Conservation (phyloP, 768 basidiomycete species). For the Tulasnella sp. region DNA sequence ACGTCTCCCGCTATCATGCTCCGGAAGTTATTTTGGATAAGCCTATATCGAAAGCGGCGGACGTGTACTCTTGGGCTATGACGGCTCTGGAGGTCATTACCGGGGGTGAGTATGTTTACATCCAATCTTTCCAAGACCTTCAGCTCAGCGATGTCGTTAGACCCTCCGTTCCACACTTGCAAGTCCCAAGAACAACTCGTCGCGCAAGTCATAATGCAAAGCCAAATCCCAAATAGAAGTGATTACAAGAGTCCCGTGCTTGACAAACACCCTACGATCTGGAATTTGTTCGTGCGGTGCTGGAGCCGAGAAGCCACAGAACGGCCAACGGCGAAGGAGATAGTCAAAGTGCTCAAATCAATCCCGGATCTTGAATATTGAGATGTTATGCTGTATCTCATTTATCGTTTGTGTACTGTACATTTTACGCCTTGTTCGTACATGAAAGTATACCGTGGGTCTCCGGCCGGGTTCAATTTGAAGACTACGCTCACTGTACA, state of each 20-base stretch:
- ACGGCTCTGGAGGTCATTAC: slow-evolving; percentile 13
- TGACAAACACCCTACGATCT: not conserved
- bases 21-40: not conserved
- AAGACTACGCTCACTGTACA: no score
- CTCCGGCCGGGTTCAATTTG: no score
- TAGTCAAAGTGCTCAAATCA: not conserved
- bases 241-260: not conserved
- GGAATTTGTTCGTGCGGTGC: not conserved
- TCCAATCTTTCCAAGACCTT: not conserved
- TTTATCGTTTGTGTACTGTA: not conserved
- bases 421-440: no score
- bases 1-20: not conserved
- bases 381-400: not conserved
- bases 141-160: not conserved
- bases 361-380: not conserved
- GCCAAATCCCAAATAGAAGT: not conserved
- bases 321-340: not conserved
- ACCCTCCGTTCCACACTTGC: not conserved
- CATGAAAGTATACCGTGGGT: no score
- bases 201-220: not conserved
- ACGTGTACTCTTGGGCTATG: slow-evolving; percentile 20
- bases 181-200: not conserved
- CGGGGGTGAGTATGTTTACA: not conserved
- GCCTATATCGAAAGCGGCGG: slow-evolving; percentile 1
- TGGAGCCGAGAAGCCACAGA: not conserved